Conservation (phyloP, 2,329 filamentous ascomycete genomes). For the Daldinia sp. region DNA sequence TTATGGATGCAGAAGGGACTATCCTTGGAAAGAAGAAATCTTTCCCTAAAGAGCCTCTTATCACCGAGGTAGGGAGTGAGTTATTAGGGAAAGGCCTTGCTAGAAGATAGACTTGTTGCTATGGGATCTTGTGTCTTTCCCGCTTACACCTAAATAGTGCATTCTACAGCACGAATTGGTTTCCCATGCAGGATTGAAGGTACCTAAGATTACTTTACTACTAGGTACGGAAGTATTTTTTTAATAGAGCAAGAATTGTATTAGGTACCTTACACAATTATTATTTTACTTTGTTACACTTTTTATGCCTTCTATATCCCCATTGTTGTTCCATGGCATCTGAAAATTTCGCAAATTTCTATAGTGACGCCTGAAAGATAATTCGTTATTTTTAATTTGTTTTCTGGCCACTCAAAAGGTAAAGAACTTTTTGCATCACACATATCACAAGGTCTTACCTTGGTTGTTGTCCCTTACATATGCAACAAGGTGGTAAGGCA, state of each 20-base stretch:
- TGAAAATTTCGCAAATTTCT: too few species aligned
- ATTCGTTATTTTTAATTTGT: too few species aligned
- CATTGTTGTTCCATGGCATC: too few species aligned
- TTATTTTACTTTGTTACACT: too few species aligned
- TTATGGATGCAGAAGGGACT: slow-evolving; percentile 78
- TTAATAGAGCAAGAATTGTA: not conserved
- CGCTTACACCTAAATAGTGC: too few species aligned
- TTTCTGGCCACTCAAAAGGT: not conserved
- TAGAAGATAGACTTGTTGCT: slow-evolving; percentile 43
- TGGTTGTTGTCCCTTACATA: not conserved
- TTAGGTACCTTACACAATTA: too few species aligned
- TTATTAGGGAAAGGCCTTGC: slow-evolving; percentile 64
- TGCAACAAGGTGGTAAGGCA: not conserved
- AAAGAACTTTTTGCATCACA: not conserved
- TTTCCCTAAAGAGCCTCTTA: slow-evolving; percentile 69
- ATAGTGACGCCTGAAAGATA: too few species aligned
- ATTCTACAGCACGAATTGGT: not conserved
- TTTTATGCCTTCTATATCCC: too few species aligned
- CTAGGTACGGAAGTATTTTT: not conserved
- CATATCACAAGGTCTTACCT: not conserved
- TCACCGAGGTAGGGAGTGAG: slow-evolving; percentile 66
- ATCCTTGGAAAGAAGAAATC: slow-evolving; percentile 68
- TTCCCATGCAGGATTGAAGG: not conserved
- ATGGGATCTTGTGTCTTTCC: not conserved
- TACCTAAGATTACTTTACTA: not conserved